phyloP scores from a whole-genome alignment of 805 yeast species.

The Yarrowia keelungensis region DNA sequence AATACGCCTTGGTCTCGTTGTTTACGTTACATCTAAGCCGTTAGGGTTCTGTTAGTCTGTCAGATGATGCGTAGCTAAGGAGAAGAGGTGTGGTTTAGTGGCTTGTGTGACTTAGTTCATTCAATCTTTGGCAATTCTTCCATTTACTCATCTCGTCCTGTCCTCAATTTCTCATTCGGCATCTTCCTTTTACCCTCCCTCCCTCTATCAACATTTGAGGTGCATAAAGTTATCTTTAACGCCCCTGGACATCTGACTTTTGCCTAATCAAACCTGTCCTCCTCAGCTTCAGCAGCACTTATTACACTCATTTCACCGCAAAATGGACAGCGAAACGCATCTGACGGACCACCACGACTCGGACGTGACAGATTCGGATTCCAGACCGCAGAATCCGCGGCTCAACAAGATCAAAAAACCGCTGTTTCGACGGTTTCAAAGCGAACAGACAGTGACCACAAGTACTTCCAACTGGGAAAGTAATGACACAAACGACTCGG shows the following conservation, averaged over 20 bases:
- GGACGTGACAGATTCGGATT: conserved; percentile 27
- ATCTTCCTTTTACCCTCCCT: neutral
- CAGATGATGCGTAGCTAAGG: too few species aligned
- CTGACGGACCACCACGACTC: conserved; percentile 20
- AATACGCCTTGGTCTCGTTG: neutral
- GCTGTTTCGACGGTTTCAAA: conserved; percentile 15
- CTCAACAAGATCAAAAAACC: conserved; percentile 16
- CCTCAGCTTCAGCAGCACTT: too few species aligned
- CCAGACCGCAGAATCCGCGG: neutral
- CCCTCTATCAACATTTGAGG: conserved; percentile 13
- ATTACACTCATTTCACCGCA: neutral
- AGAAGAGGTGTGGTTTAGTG: too few species aligned
- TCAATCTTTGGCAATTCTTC: too few species aligned
- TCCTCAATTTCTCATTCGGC: too few species aligned
- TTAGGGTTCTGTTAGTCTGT: neutral
- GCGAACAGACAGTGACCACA: conserved; percentile 15
- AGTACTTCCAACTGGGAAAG: neutral
- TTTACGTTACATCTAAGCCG: conserved; percentile 7
- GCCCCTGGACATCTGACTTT: conserved; percentile 37
- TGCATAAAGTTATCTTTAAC: conserved; percentile 31
- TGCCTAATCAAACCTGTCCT: conserved; percentile 12
- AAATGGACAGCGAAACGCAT: neutral
- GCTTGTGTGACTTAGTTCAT: too few species aligned
- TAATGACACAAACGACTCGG: conserved; percentile 20
- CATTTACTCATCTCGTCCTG: too few species aligned